Evolutionary conservation across 345 rosid genomes (phyloP).

Genomic region (Rhodomyrtus tomentosa): DNA sequence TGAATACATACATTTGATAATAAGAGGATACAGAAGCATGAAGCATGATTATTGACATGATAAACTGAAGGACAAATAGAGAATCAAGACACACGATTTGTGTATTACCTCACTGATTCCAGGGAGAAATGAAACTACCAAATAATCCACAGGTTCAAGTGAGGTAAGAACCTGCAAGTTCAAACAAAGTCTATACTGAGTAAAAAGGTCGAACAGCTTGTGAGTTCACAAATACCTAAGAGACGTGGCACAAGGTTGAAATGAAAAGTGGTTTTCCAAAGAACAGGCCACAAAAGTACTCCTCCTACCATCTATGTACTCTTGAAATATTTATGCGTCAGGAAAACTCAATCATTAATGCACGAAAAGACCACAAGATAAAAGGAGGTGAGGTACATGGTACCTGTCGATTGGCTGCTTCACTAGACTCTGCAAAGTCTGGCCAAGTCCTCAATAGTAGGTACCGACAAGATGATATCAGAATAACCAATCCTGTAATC

Average conservation of each 20-base stretch:
- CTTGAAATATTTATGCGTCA: background rate
- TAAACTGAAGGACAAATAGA: background rate
- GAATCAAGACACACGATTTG: background rate
- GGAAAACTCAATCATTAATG: background rate
- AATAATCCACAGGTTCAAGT: slow-evolving; percentile 70
- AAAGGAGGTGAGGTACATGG: background rate
- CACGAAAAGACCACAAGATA: background rate
- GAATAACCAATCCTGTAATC: slow-evolving; percentile 46
- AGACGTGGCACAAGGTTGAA: background rate
- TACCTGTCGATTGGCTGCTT: slow-evolving; percentile 81
- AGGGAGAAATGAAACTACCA: slow-evolving; percentile 65
- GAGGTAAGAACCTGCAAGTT: slow-evolving; percentile 63
- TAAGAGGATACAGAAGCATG: background rate
- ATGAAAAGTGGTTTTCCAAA: background rate
- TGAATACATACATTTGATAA: slow-evolving; percentile 6
- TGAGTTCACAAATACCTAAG: background rate
- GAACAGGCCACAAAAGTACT: background rate
- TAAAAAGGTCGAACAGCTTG: background rate
- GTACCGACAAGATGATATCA: slow-evolving; percentile 64
- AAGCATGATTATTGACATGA: background rate
- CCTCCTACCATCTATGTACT: background rate
- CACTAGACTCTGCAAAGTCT: slow-evolving; percentile 73
- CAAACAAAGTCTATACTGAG: background rate
- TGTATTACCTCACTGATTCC: slow-evolving; percentile 68
- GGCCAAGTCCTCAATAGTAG: slow-evolving; percentile 65